Evolutionary conservation across 2,329 filamentous ascomycete genomes (phyloP).

Genomic region (Curvularia hawaiiensis): DNA sequence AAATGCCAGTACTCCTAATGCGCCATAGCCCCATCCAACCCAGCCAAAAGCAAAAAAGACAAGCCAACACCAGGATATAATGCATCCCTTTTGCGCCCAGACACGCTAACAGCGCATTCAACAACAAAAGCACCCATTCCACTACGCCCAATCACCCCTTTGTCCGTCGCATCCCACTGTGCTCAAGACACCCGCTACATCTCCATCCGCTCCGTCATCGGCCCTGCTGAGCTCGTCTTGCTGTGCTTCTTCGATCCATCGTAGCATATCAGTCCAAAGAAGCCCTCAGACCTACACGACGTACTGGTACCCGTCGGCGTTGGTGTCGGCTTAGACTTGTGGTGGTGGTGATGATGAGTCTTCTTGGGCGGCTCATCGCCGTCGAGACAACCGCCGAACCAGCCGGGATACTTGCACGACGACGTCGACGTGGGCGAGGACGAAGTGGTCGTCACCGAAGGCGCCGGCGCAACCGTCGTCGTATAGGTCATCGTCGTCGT

Average conservation of each 20-base stretch:
- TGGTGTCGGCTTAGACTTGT: slow-evolving; percentile 19
- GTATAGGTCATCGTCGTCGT: slow-evolving; percentile 35
- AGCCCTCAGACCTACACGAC: too few relatives aligned
- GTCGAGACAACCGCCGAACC: slow-evolving; percentile 58
- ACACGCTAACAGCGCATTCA: not conserved
- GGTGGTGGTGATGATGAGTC: slow-evolving; percentile 14
- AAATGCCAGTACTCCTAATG: not conserved
- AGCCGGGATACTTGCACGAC: slow-evolving; percentile 52
- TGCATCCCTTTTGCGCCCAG: slow-evolving; percentile 7
- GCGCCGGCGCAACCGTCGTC: slow-evolving; percentile 31
- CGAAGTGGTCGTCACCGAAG: slow-evolving; percentile 40
- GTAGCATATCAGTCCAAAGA: too few relatives aligned
- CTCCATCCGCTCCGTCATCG: slow-evolving; percentile 33
- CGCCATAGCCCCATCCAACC: not conserved
- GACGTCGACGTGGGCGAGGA: slow-evolving; percentile 43
- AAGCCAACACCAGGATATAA: slow-evolving; percentile 17
- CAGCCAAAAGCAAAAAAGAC: not conserved
- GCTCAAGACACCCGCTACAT: slow-evolving; percentile 20
- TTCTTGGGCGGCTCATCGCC: slow-evolving; percentile 51
- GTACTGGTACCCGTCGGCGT: slow-evolving; percentile 16
- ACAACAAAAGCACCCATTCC: not conserved
- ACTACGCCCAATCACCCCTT: not conserved
- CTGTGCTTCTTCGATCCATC: not conserved
- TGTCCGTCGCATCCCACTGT: not conserved
- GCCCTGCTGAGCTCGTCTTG: slow-evolving; percentile 8